Conservation (phyloP, 768 basidiomycete species). For the Leccinum rimulosum region DNA sequence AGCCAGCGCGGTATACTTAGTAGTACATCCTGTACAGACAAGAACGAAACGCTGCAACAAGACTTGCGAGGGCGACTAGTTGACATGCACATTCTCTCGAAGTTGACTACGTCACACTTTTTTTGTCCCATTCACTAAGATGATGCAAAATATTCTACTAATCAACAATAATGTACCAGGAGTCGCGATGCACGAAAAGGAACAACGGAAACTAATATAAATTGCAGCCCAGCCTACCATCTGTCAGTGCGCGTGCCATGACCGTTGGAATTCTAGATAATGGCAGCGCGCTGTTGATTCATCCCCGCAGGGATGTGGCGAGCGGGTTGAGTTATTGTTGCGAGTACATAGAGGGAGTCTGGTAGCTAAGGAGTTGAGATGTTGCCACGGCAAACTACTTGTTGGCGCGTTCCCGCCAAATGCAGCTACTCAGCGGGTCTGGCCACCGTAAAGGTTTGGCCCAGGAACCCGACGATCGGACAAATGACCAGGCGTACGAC, state of each 20-base stretch:
- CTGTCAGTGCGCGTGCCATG: constrained; percentile 31
- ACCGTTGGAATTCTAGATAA: constrained; percentile 51
- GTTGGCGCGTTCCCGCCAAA: constrained; percentile 28
- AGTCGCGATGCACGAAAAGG: constrained; percentile 12
- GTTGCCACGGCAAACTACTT: constrained; percentile 30
- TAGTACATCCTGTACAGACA: constrained; percentile 28
- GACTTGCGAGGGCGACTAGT: constrained; percentile 28
- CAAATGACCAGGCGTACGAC: constrained; percentile 67
- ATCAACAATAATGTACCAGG: constrained; percentile 22
- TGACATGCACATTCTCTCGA: background rate
- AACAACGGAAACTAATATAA: constrained; percentile 16
- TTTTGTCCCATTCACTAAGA: constrained; percentile 5
- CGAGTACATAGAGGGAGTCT: constrained; percentile 34
- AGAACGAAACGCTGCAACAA: constrained; percentile 35
- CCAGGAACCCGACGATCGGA: constrained; percentile 66
- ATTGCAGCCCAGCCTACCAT: constrained; percentile 27
- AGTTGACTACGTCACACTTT: background rate
- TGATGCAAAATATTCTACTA: constrained; percentile 18
- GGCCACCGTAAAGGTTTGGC: constrained; percentile 71
- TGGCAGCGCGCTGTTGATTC: constrained; percentile 64
- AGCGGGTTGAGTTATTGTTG: constrained; percentile 43
- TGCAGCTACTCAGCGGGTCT: constrained; percentile 31
- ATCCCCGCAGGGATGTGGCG: constrained; percentile 54
- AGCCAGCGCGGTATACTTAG: background rate
- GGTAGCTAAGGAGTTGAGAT: constrained; percentile 41